Evolutionary conservation across 495 filamentous ascomycete genomes (phyloP), one percentile per base, ranked within the genome.

Genomic region (Saxophila tyrrhenica): DNA sequence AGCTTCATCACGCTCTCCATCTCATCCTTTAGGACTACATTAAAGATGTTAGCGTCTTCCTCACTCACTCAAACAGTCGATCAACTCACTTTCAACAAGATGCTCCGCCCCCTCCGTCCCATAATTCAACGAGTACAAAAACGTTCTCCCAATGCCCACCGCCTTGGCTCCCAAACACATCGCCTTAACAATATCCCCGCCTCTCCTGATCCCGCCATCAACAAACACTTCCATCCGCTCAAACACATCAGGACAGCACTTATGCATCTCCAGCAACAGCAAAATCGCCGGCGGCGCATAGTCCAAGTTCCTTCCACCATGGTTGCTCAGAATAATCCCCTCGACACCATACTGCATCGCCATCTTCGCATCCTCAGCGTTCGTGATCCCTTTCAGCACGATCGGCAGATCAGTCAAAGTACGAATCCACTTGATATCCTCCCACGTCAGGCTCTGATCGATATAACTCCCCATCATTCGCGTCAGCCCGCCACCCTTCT

Each of bases 1-100:
- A 87, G 81, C 46, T 79, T 76, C 86, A 91, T 90, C 8, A 84
- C 79, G 9, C 79, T 84, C 61, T 84, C 78, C 43, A 90, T 67
- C 62, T 90, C 87, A 59, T 89, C 85, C 59, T 78, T 79, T 55
- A 91, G 70, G 13, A 89, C 82, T 85, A 25, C 41, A 44, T n/a
- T n/a, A 44, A 5, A 17, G 5, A n/a, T n/a, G 41, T 44, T n/a
- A 44, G 41, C 20, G 8, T 17, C 15, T 21, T 8, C n/a, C 35
- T 9, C 41, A 44, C 41, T 44, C 41, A 5, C 41, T n/a, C 8
- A 7, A 25, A 0, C 17, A 38, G 10, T 13, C 21, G n/a, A 25
- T 25, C 3, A 7, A 41, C 50, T 17, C 43, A 52, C 50, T 52
- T 38, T 58, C 58, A 19, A 61, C 50, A 2, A 63, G 29, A 48